phyloP scores from a whole-genome alignment of 768 basidiomycete genomes.

The Plicaturopsis crispa region DNA sequence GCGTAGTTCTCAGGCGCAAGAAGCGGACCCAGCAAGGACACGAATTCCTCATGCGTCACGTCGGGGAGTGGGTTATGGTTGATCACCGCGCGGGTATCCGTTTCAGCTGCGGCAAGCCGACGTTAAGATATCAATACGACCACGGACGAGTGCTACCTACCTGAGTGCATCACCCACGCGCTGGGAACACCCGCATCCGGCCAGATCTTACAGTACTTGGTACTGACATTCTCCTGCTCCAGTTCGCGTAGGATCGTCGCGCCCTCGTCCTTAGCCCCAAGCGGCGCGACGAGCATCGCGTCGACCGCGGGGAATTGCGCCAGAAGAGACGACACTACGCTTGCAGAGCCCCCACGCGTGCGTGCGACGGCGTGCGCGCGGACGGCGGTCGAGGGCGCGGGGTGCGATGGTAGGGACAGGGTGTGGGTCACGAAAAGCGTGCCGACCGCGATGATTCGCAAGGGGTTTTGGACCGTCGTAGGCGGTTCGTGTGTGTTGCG shows the following conservation, averaged over 20 bases:
- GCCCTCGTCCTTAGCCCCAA: conserved; percentile 70
- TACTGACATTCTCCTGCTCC: conserved; percentile 59
- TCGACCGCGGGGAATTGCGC: conserved; percentile 65
- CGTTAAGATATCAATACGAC: too few relatives aligned
- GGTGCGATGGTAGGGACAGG: conserved; percentile 53
- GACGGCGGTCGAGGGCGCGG: conserved; percentile 44
- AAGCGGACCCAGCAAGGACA: conserved; percentile 70
- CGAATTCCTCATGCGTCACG: conserved; percentile 82
- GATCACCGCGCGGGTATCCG: conserved; percentile 59
- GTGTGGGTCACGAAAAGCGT: conserved; percentile 77
- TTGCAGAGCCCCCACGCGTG: conserved; percentile 65
- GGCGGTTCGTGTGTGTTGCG: conserved; percentile 31
- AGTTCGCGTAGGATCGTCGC: conserved; percentile 54
- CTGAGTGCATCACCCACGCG: conserved; percentile 75
- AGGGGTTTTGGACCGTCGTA: too few relatives aligned
- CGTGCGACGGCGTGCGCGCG: conserved; percentile 70
- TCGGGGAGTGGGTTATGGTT: conserved; percentile 88
- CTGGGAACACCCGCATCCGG: conserved; percentile 65
- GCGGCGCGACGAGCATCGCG: conserved; percentile 63
- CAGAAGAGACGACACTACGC: conserved; percentile 59
- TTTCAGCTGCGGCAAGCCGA: conserved; percentile 34
- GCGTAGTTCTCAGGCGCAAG: conserved; percentile 75
- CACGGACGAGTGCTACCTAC: too few relatives aligned
- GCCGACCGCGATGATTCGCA: conserved; percentile 73
- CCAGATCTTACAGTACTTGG: conserved; percentile 69